Base-by-base conservation (phyloP, 2,329 filamentous ascomycete species). In the Onygenales sp. region DNA sequence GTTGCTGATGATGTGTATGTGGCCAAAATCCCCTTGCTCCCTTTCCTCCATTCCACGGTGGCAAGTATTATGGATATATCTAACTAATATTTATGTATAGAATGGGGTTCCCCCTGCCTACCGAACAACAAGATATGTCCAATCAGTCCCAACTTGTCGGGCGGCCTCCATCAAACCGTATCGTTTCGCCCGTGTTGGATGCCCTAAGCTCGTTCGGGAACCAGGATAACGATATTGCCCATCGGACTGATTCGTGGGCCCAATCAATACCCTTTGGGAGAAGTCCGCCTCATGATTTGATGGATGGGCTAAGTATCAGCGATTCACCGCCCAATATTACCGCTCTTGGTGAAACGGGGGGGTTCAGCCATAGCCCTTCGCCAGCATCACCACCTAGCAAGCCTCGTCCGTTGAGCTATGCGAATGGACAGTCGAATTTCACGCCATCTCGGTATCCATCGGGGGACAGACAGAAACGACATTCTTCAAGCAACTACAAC, bases 261-360 rank as follows among this genome's bases (percentile, higher is more conserved):
- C 67, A 68, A 51, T 67, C 70, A 10, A 67, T 74, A n/a, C 70
- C 72, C 0, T 73, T 67, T 59, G 69, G 71, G 21, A 71, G 70
- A 52, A 74, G 70, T 44, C 72, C 72, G n/a, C 71, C 72, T 9
- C 66, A 62, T 27, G 67, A 71, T 55, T 56, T 66, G 10, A 62
- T 64, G 37, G 67, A 70, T 51, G 66, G 64, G 6, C 61, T 65
- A 4, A 62, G 68, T 49, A 57, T 65, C 17, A 65, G 63, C 44
- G 69, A 65, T 39, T 72, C 71, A 3, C 71, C 73, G 11, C 65
- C 70, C 14, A 67, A 66, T 37, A 69, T 72, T 55, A 67, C 70
- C 32, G 65, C 65, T 7, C 67, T 66, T 50, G 62, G 67, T 17
- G 68, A 66, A 45, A 64, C 66, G 48, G 67, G 69, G 42, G 67